These are phyloP conservation scores for Ustilago crameri DNA, from an alignment of 1,284 basidiomycete genomes.

Conservation along the genomic window DNA sequence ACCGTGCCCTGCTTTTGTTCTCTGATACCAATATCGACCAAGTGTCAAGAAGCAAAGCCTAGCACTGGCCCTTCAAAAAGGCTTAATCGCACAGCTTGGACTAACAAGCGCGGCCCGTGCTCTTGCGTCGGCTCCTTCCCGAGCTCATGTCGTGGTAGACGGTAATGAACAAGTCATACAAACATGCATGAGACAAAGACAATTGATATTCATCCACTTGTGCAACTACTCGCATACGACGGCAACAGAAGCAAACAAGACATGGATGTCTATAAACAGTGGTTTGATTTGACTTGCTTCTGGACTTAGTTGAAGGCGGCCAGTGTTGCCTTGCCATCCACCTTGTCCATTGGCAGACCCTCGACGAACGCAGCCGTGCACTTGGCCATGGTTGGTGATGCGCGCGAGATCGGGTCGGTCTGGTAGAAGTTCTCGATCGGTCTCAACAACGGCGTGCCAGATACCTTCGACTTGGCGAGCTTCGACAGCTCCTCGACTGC, in stretches of 20 bases:
- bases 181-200: slow-evolving; percentile 2
- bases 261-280: slow-evolving; percentile 1
- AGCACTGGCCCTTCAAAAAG: no score
- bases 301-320: slow-evolving; percentile 34
- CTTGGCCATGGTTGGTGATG: slow-evolving; percentile 69
- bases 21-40: no score
- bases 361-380: slow-evolving; percentile 54
- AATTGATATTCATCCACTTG: slow-evolving; percentile 17
- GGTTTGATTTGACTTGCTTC: not conserved
- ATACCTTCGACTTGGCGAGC: slow-evolving; percentile 39
- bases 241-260: not conserved
- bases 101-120: no score
- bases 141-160: no score
- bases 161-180: no score
- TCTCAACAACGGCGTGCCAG: slow-evolving; percentile 75
- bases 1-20: no score
- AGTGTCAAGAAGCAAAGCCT: no score
- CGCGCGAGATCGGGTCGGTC: slow-evolving; percentile 79
- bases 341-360: slow-evolving; percentile 45
- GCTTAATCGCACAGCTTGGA: no score
- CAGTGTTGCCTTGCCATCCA: slow-evolving; percentile 45
- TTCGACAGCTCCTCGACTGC: slow-evolving; percentile 55
- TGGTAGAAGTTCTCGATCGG: slow-evolving; percentile 95
- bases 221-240: slow-evolving; percentile 1
- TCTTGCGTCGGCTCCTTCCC: no score